A percentile compares a stretch with the other conserved stretches of the same genome.
phyloP scores from a whole-genome alignment of 768 basidiomycete species.

The Pulveroboletus sp. region DNA sequence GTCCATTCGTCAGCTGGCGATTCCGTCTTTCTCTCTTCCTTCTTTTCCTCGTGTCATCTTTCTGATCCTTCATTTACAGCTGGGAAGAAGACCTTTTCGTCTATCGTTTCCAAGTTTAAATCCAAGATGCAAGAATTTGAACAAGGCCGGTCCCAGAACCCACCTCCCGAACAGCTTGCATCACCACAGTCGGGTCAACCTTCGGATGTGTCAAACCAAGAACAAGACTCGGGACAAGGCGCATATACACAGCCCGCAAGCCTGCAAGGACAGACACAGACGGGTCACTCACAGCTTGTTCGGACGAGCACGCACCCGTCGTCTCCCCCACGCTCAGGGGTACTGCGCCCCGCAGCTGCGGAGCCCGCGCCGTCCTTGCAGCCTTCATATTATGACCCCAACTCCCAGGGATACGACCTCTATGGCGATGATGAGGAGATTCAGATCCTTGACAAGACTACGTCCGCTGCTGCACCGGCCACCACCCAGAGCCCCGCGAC shows the following conservation, averaged over 20 bases:
- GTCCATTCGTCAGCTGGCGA: neutral
- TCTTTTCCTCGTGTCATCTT: neutral
- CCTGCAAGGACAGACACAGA: neutral
- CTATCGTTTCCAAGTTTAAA: slow-evolving; percentile 69
- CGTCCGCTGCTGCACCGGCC: neutral
- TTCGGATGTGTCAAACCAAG: neutral
- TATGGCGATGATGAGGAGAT: slow-evolving; percentile 17
- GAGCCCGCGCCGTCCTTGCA: slow-evolving; percentile 7
- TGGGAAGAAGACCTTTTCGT: slow-evolving; percentile 75
- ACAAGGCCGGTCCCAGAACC: slow-evolving; percentile 31
- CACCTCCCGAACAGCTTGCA: neutral
- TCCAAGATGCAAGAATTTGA: slow-evolving; percentile 83
- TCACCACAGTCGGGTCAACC: neutral
- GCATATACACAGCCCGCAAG: slow-evolving; percentile 1
- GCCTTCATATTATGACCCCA: slow-evolving; percentile 35
- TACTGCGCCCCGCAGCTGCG: neutral
- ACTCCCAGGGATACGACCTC: slow-evolving; percentile 27
- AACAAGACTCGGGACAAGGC: slow-evolving; percentile 1
- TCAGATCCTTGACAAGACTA: slow-evolving; percentile 6
- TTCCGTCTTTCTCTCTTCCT: neutral
- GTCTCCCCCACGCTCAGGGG: slow-evolving; percentile 13
- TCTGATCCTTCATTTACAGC: slow-evolving; percentile 33
- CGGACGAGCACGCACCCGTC: slow-evolving; percentile 7
- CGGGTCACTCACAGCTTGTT: slow-evolving; percentile 5
- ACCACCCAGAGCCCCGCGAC: neutral